Base-by-base conservation (phyloP, 2,329 filamentous ascomycete species). In the Dothistroma septosporum region DNA sequence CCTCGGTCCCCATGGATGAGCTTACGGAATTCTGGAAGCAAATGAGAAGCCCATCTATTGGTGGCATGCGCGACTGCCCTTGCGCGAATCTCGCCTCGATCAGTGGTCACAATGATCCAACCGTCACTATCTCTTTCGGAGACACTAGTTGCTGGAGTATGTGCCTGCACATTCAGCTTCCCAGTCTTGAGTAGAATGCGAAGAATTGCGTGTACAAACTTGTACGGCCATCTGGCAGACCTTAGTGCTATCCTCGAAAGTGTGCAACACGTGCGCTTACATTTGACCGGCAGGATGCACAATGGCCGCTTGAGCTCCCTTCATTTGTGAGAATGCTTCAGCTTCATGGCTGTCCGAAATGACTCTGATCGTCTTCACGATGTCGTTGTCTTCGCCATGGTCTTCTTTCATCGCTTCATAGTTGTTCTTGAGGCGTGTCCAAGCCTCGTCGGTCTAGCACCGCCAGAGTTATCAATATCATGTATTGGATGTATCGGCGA, bases 321-420 rank as follows among this genome's bases (percentile, higher is more conserved):
- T 73, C 66, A 74, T 73, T 53, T 74, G 72, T 1, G 72, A 66
- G 37, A 73, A 69, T 1, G 66, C 63, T 59, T 73, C 67, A 10
- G 72, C 72, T 53, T 67, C 68, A 3, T 53, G 22, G 0, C 68
- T 33, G 24, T 72, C 65, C 24, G 65, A 58, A 21, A 69, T 64
- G 14, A 64, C 16, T 19, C 57, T 67, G 59, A 66, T 69, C 0
- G 65, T 61, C 41, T 65, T 64, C 31, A 73, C 64, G 9, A 73
- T 60, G n/a, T 71, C 68, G 32, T 70, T 64, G 31, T 71, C 66
- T 14, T 64, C 64, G 24, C 71, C 71, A 41, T 70, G 66, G 19
- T 73, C 71, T 4, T 55, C 65, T 28, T 64, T 63, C 62, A 74
- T 71, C 2, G 61, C 63, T 2, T 72, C 70, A 31, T 67, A 69